Evolutionary conservation across 1,284 basidiomycete species (phyloP), one percentile per base, ranked within the genome.

Genomic region (Austropuccinia psidii): DNA sequence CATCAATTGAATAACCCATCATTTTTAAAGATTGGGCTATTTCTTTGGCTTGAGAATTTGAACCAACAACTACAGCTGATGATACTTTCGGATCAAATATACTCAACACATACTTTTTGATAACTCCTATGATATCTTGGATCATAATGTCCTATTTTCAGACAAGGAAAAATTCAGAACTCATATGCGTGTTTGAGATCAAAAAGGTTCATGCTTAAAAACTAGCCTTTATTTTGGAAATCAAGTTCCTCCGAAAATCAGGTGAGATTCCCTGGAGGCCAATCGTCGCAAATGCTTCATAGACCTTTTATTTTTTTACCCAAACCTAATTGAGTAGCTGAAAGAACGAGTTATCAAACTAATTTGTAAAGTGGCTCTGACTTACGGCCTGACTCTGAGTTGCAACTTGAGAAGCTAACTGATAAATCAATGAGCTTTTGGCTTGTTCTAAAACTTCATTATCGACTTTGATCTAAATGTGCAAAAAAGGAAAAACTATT

Each of bases 381-480:
- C 79, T 77, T 80, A 94, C 95, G 41, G 94, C 93, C 75, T 87
- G 85, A n/a, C 87, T 86, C 39, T 91, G 87, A 1, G 91, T 96
- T 33, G 92, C 89, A 35, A 95, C 90, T 55, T 85, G 84, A 78
- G 88, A 87, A 0, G 94, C 87, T 5, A 93, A 89, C 27, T 85
- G 84, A 79, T 88, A 98, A 9, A 95, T 91, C 77, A 97, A 88
- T 66, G 87, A 90, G 74, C 90, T 91, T 83, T 96, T 93, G 4
- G 94, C 92, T 0, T 90, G 89, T 78, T 97, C 94, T n/a, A 98
- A 82, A 8, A 88, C 87, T 4, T 90, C 89, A 73, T 88, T 85
- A 68, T 93, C 90, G 11, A 98, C 83, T 58, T 86, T 85, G 77
- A 92, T 87, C 92, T 95, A 77, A n/a, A n/a, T 95, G 76, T n/a